These are phyloP conservation scores for Citrus unshiu DNA, from an alignment of 345 rosid species.

Conservation along the genomic window DNA sequence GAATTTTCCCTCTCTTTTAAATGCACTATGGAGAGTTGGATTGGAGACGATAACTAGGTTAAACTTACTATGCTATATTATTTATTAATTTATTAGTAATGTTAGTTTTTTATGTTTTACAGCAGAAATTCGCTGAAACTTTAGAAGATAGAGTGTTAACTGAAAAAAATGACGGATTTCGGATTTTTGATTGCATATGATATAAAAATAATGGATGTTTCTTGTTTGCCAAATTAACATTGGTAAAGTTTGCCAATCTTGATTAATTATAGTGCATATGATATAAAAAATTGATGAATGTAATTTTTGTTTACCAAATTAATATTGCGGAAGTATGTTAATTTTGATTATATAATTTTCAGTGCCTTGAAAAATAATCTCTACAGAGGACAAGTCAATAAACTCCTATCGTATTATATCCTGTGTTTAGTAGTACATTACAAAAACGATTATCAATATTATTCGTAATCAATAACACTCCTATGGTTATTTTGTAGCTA, in stretches of 20 bases:
- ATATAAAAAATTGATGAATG: not conserved
- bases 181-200: not conserved
- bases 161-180: not conserved
- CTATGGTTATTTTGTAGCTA: not conserved
- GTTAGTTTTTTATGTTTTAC: not conserved
- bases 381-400: not conserved
- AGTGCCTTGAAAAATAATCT: not conserved
- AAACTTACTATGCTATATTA: not conserved
- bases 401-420: not conserved
- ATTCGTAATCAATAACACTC: no score
- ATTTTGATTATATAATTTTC: not conserved
- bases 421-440: not conserved
- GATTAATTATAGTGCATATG: not conserved
- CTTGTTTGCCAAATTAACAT: not conserved
- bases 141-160: not conserved
- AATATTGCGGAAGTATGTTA: not conserved
- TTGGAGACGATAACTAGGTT: not conserved
- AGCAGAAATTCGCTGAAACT: not conserved
- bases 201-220: not conserved
- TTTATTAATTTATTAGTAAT: not conserved
- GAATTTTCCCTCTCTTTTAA: slow-evolving; percentile 4
- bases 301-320: not conserved
- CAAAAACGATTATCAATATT: no score
- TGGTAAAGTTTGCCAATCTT: not conserved
- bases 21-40: not conserved